Percentiles rank a stretch among this genome's conserved stretches.
Conservation (phyloP, 2,329 filamentous ascomycete species). For the Ophiocordyceps camponoti-saundersi region DNA sequence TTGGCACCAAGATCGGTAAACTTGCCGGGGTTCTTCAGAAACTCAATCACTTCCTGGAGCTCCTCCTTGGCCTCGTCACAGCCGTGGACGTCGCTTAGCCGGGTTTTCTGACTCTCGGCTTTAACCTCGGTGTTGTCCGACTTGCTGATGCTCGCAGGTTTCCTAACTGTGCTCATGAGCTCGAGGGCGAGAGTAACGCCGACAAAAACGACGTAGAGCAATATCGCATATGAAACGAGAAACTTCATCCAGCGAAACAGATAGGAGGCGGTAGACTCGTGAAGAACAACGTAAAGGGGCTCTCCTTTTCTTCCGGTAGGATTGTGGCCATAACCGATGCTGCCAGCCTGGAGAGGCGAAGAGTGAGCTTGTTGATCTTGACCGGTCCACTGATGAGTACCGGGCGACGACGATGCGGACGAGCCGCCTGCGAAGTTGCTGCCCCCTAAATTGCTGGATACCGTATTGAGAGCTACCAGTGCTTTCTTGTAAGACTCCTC, state of each 20-base stretch:
- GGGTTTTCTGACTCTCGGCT: slow-evolving; percentile 78
- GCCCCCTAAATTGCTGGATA: slow-evolving; percentile 10
- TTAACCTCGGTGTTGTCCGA: slow-evolving; percentile 68
- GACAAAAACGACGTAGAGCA: slow-evolving; percentile 65
- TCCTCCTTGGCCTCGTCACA: slow-evolving; percentile 98
- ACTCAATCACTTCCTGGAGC: slow-evolving; percentile 90
- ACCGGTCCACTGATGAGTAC: slow-evolving; percentile 11
- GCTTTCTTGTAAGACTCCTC: slow-evolving; percentile 68
- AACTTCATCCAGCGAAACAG: slow-evolving; percentile 92
- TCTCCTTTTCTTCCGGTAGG: slow-evolving; percentile 55
- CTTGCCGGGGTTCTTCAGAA: slow-evolving; percentile 79
- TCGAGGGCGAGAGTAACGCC: slow-evolving; percentile 72
- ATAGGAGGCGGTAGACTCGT: slow-evolving; percentile 64
- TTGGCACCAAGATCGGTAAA: slow-evolving; percentile 93
- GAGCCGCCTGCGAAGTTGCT: slow-evolving; percentile 4
- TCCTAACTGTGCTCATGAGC: slow-evolving; percentile 61
- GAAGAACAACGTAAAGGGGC: slow-evolving; percentile 90
- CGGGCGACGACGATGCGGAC: slow-evolving; percentile 5
- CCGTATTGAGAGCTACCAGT: slow-evolving; percentile 24
- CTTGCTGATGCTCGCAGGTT: slow-evolving; percentile 48
- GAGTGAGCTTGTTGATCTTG: slow-evolving; percentile 9
- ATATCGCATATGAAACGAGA: slow-evolving; percentile 57
- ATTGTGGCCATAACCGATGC: slow-evolving; percentile 5
- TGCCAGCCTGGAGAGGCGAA: slow-evolving; percentile 10
- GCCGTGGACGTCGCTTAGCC: slow-evolving; percentile 87